phyloP scores from a whole-genome alignment of 2,329 filamentous ascomycete genomes.

The Aureobasidium sp. region DNA sequence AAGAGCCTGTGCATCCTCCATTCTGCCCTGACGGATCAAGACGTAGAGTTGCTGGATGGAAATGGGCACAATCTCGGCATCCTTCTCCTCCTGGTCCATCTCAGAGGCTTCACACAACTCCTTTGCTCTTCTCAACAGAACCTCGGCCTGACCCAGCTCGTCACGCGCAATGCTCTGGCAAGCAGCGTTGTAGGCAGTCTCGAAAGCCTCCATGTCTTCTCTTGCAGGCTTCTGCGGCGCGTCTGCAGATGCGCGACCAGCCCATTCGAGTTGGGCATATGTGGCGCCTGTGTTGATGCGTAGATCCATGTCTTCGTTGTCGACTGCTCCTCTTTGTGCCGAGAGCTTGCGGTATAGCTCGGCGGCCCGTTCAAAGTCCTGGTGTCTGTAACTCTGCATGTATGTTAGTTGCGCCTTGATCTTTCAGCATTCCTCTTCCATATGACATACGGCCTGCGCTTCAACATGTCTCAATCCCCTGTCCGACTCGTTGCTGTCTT shows the following conservation, averaged over 20 bases:
- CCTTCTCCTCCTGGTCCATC: conserved; percentile 64
- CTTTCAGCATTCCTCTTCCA: not conserved
- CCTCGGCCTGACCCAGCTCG: conserved; percentile 55
- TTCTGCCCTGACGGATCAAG: conserved; percentile 56
- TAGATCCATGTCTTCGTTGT: conserved; percentile 64
- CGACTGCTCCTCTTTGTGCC: conserved; percentile 34
- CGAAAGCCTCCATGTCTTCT: conserved; percentile 66
- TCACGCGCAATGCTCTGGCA: conserved; percentile 64
- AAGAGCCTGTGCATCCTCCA: conserved; percentile 56
- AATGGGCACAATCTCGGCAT: conserved; percentile 65
- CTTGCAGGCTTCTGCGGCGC: conserved; percentile 45
- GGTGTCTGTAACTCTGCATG: conserved; percentile 56
- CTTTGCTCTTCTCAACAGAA: conserved; percentile 61
- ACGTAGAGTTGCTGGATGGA: conserved; percentile 69
- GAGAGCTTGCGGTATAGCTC: conserved; percentile 55
- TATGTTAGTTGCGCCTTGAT: not conserved
- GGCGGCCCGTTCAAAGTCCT: conserved; percentile 61
- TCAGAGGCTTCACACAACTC: conserved; percentile 56
- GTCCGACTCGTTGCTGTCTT: conserved; percentile 22
- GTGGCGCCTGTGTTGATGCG: conserved; percentile 67
- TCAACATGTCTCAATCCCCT: conserved; percentile 52
- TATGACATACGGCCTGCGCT: conserved; percentile 49
- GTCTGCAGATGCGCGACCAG: conserved; percentile 45
- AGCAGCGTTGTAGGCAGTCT: conserved; percentile 73
- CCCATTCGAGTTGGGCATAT: conserved; percentile 65